Evolutionary conservation across 768 basidiomycete genomes (phyloP).

Genomic region (Leccinum aurantiacum): DNA sequence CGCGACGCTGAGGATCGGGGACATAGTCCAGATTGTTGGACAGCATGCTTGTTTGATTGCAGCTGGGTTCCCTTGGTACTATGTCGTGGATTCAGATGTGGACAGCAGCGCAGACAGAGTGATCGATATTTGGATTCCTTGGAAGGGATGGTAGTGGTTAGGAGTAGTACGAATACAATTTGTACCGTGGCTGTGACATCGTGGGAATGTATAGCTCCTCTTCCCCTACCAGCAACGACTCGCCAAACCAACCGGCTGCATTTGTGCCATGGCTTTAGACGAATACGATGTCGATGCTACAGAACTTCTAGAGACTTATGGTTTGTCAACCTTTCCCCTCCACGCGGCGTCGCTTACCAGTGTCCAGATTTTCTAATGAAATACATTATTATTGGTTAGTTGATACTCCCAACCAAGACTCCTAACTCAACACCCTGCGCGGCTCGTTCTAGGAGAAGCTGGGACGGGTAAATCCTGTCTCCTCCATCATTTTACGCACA

Average conservation of each 20-base stretch:
- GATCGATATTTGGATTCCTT: constrained; percentile 83
- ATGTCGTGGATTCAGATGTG: constrained; percentile 68
- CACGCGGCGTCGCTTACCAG: constrained; percentile 15
- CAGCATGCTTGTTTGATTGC: constrained; percentile 86
- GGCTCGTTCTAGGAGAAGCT: constrained; percentile 70
- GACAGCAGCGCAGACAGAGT: constrained; percentile 49
- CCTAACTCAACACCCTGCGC: constrained; percentile 7
- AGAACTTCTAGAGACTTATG: constrained; percentile 93
- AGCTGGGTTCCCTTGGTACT: constrained; percentile 81
- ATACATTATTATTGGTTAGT: constrained; percentile 90
- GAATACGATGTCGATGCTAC: constrained; percentile 83
- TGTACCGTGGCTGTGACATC: constrained; percentile 1
- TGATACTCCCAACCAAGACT: constrained; percentile 6
- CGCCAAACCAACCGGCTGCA: background rate
- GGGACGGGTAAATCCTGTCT: constrained; percentile 98
- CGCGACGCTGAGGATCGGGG: constrained; percentile 50
- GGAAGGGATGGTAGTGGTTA: constrained; percentile 77
- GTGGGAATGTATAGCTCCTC: constrained; percentile 24
- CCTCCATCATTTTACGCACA: constrained; percentile 94
- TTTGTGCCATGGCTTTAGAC: constrained; percentile 52
- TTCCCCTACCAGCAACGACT: constrained; percentile 1
- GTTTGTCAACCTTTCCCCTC: constrained; percentile 40
- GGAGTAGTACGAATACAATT: too few relatives aligned
- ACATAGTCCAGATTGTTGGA: constrained; percentile 69
- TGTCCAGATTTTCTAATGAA: constrained; percentile 94